Base-by-base conservation (phyloP, 805 yeast genomes). In the Starmerella sp. region DNA sequence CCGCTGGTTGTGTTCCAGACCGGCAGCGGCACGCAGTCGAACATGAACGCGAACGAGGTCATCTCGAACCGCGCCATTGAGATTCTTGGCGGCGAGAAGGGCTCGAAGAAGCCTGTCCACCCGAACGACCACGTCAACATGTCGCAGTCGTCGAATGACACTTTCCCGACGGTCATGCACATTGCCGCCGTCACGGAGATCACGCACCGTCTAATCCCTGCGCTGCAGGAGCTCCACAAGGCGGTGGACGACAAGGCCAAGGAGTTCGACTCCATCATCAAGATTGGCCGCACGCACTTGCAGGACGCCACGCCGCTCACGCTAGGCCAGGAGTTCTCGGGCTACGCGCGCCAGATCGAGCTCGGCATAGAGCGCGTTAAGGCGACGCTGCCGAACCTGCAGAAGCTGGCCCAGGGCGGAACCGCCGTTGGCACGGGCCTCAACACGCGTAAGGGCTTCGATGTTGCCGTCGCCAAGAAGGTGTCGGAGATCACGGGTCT, bases 81-180 rank as follows among this genome's bases (percentile, higher is more conserved):
- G 75, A 67, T 93, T 53, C 78, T 93, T 62, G 97, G 97, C 60
- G 98, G 97, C 58, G 78, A 77, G 67, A 73, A 84, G 67, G 98
- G 98, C 58, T 83, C 96, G 59, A 93, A 93, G 77, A 78, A 74
- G 60, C 96, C 96, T 35, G 96, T 93, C 54, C 98, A 93, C 74
- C 98, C 98, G 62, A 93, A 93, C 74, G 97, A 93, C 73, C 97
- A 93, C 74, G 95, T 90, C 66, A 93, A 93, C 78, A 90, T 88
- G 87, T 86, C 96, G 17, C 97, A 93, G 75, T 87, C 96, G n/a
- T 88, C 96, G 48, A 93, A 93, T 72, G 98, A 93, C 74, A 93
- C 97, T 54, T 93, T 93, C 86, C 98, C 98, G 63, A 90, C 98
- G 38, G 98, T 91, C 54, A 93, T 93, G 98, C 98, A 93, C 76